Evolutionary conservation across 129 eudicot species (phyloP), one percentile per base, ranked within the genome.

Genomic region (Chrysanthemum makinoi): DNA sequence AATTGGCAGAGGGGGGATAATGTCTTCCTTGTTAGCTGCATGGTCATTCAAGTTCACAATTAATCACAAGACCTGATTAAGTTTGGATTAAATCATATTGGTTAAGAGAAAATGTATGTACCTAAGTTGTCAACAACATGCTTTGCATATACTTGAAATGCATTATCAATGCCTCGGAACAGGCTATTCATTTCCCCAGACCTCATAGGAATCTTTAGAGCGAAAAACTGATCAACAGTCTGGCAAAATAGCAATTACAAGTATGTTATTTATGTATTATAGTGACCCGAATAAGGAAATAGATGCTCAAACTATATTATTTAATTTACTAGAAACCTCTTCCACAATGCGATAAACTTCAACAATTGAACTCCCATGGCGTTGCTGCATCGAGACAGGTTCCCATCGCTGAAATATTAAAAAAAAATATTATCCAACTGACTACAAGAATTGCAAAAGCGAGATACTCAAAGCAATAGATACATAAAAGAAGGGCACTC

Each of bases 311-410:
- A 65, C 28, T 30, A 74, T n/a, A 47, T 52, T 74, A 8, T 46
- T 58, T 28, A 56, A 67, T 56, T 75, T n/a, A 67, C 17, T 26
- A 33, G 80, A 65, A 64, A 95, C 99, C 99, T 95, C 99, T 76
- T 95, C 99, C 67, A 95, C 88, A 66, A 95, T 95, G 80, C 99
- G 85, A 85, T 84, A 95, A 72, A 95, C 99, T 80, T 95, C 99
- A 70, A 95, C 96, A 70, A 95, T 84, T 26, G 99, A 95, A 78
- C 96, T 88, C 48, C 99, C 99, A 50, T 95, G 96, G 48, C 97
- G 86, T 77, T 95, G 99, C 78, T 95, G 99, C 79, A 89, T 84
- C 63, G 99, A 95, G 71, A 95, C 87, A n/a, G 96, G 86, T 18
- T 80, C 93, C 99, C 99, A 95, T 35, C 75, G 86, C 99, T 95